phyloP scores from a whole-genome alignment of 345 rosid species.

The Linum tenue region DNA sequence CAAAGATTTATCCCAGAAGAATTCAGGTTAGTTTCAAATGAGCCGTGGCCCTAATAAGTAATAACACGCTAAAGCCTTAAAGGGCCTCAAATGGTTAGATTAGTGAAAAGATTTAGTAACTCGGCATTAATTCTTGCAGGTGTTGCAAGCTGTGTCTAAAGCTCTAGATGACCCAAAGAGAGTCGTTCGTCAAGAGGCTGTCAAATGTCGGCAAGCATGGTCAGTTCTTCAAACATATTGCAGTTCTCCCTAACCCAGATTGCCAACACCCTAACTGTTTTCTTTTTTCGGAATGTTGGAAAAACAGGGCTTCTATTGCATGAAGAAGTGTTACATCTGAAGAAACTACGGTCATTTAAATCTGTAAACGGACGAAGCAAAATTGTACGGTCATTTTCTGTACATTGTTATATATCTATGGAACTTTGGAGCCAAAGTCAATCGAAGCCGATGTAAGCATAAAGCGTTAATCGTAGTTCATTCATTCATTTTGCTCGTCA shows the following conservation, averaged over 20 bases:
- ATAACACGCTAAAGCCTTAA: too few relatives aligned
- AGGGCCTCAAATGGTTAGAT: too few relatives aligned
- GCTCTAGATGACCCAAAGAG: conserved; percentile 83
- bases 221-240: conserved; percentile 19
- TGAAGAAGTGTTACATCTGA: conserved; percentile 26
- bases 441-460: too few relatives aligned
- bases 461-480: too few relatives aligned
- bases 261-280: not conserved
- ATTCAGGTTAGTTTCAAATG: conserved; percentile 40
- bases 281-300: conserved; percentile 3
- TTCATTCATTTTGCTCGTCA: too few relatives aligned
- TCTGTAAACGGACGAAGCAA: too few relatives aligned
- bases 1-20: conserved; percentile 68
- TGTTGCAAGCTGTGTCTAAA: conserved; percentile 42
- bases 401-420: too few relatives aligned
- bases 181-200: conserved; percentile 72
- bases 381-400: too few relatives aligned
- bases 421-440: too few relatives aligned
- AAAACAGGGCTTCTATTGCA: conserved; percentile 36
- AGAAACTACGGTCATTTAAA: not conserved
- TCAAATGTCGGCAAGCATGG: conserved; percentile 79
- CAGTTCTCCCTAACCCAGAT: not conserved
- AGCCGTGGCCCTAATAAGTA: too few relatives aligned
- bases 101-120: too few relatives aligned
- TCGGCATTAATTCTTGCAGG: conserved; percentile 32